Conservation (phyloP, 352 stramenopile genomes). For the Phytopythium litorale region DNA sequence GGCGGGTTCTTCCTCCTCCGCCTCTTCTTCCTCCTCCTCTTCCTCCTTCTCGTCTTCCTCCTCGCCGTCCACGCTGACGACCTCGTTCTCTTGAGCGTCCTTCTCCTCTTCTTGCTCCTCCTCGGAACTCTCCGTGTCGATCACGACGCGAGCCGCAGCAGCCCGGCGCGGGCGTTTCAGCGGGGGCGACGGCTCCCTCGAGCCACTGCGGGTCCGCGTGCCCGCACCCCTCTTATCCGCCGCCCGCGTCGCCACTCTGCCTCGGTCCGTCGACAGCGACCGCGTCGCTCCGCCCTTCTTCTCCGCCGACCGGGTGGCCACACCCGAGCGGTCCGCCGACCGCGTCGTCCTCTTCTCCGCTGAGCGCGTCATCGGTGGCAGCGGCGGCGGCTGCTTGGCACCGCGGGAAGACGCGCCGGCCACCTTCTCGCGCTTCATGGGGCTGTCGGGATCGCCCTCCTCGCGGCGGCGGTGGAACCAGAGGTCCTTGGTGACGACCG, state of each 20-base stretch:
- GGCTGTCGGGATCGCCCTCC: background rate
- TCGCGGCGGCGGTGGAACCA: constrained; percentile 40
- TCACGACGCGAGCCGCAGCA: constrained; percentile 11
- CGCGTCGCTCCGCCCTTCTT: constrained; percentile 5
- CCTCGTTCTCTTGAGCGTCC: constrained; percentile 7
- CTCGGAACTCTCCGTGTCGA: constrained; percentile 14
- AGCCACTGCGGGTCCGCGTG: constrained; percentile 14
- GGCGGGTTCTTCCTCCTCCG: constrained; percentile 13
- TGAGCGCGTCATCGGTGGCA: background rate
- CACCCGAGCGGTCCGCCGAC: constrained; percentile 9
- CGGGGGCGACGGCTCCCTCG: constrained; percentile 5
- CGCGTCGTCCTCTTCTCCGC: constrained; percentile 6
- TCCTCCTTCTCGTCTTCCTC: constrained; percentile 16
- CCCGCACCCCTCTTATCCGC: constrained; percentile 12
- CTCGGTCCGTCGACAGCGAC: background rate
- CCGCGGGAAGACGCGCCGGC: background rate
- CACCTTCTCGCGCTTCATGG: background rate
- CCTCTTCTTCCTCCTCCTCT: constrained; percentile 14
- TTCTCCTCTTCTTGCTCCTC: constrained; percentile 18
- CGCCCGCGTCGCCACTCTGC: constrained; percentile 17
- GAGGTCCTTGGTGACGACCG: constrained; percentile 61
- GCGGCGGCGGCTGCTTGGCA: constrained; percentile 6
- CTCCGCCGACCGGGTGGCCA: constrained; percentile 10
- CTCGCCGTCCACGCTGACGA: constrained; percentile 17
- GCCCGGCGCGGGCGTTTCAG: constrained; percentile 22